Percentiles rank a stretch among this genome's conserved stretches.
These are phyloP conservation scores for Leptographium flavum DNA, from an alignment of 2,329 filamentous ascomycete genomes.

Conservation along the genomic window DNA sequence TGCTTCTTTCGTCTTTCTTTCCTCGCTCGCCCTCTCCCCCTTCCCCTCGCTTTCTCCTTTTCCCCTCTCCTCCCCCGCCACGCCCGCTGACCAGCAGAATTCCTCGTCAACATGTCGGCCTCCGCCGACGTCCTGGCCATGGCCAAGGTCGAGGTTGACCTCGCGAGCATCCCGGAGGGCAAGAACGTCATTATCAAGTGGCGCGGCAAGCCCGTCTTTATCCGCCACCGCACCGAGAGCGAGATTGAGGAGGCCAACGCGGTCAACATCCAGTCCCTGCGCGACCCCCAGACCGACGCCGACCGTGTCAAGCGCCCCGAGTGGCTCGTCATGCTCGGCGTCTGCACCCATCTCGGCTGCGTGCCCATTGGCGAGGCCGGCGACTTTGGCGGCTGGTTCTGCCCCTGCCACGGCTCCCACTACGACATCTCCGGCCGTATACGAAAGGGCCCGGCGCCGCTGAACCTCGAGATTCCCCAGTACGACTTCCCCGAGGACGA, in stretches of 20 bases:
- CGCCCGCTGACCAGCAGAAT: too few relatives aligned
- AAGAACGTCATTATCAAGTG: constrained; percentile 99
- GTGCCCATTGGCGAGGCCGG: constrained; percentile 98
- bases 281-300: constrained; percentile 81
- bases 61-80: not conserved
- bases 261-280: constrained; percentile 66
- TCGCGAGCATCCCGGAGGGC: constrained; percentile 86
- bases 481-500: constrained; percentile 90
- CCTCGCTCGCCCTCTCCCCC: not conserved
- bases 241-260: constrained; percentile 95
- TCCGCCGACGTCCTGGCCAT: constrained; percentile 97
- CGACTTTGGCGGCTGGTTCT: constrained; percentile 99
- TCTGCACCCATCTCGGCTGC: constrained; percentile 98
- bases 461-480: constrained; percentile 88
- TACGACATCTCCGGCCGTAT: constrained; percentile 99
- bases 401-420: constrained; percentile 98
- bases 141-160: constrained; percentile 98
- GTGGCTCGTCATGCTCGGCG: constrained; percentile 97
- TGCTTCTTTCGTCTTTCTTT: not conserved
- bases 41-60: not conserved
- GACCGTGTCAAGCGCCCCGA: constrained; percentile 97
- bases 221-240: constrained; percentile 86
- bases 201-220: constrained; percentile 99
- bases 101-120: constrained; percentile 99
- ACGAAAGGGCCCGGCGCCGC: constrained; percentile 89